Conservation (phyloP, 2,329 filamentous ascomycete species). For the Clonostachys solani region DNA sequence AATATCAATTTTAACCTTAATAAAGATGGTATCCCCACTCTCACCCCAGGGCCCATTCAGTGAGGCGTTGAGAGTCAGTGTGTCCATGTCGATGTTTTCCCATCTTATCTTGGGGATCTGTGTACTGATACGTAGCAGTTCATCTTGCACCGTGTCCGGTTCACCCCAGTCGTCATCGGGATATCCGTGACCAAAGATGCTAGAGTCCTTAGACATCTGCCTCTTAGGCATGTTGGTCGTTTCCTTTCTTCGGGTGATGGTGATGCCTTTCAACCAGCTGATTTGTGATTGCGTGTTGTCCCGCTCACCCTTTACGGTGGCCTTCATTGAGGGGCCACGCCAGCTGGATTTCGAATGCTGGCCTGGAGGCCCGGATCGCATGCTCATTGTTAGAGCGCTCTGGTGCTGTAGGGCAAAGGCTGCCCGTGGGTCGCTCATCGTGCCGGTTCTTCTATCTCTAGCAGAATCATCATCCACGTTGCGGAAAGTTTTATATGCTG, state of each 20-base stretch:
- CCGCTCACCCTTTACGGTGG: slow-evolving; percentile 36
- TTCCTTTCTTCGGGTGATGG: slow-evolving; percentile 52
- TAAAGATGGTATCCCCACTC: slow-evolving; percentile 51
- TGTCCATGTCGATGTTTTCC: slow-evolving; percentile 62
- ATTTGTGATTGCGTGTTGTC: slow-evolving; percentile 54
- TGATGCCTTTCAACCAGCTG: slow-evolving; percentile 67
- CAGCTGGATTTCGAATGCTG: slow-evolving; percentile 30
- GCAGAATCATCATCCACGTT: slow-evolving; percentile 59
- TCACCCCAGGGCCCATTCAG: slow-evolving; percentile 62
- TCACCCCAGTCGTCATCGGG: slow-evolving; percentile 55
- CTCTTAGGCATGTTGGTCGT: slow-evolving; percentile 28
- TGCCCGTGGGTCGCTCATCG: slow-evolving; percentile 49
- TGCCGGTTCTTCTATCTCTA: slow-evolving; percentile 53
- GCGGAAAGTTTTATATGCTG: slow-evolving; percentile 80
- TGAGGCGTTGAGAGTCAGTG: slow-evolving; percentile 52
- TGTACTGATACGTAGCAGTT: slow-evolving; percentile 57
- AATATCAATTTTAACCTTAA: slow-evolving; percentile 58
- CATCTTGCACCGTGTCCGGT: slow-evolving; percentile 59
- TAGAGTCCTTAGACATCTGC: slow-evolving; percentile 47
- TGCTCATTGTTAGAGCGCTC: slow-evolving; percentile 35
- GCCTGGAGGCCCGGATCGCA: slow-evolving; percentile 23
- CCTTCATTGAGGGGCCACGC: slow-evolving; percentile 57
- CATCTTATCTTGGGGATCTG: slow-evolving; percentile 61
- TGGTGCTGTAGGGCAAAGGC: slow-evolving; percentile 23
- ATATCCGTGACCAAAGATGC: slow-evolving; percentile 44